Percentiles rank a stretch among this genome's conserved stretches.
These are phyloP conservation scores for Exophiala sideris DNA, from an alignment of 2,329 filamentous ascomycete species.

Conservation along the genomic window DNA sequence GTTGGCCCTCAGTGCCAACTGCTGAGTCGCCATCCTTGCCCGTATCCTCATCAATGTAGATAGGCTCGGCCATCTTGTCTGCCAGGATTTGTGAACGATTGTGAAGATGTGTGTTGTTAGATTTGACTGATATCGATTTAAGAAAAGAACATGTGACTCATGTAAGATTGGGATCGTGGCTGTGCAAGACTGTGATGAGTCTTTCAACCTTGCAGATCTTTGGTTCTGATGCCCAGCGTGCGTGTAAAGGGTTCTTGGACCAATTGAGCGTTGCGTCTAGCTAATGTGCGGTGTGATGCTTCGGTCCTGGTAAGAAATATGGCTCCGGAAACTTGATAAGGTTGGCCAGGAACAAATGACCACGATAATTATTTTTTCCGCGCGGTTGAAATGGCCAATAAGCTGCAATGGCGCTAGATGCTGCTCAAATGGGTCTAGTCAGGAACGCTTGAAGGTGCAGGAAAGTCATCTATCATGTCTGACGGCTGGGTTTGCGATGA, in stretches of 20 bases:
- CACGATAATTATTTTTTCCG: background rate
- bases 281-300: background rate
- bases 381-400: background rate
- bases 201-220: too few species aligned
- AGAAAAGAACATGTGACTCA: background rate
- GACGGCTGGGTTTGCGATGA: too few species aligned
- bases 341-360: background rate
- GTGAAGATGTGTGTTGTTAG: background rate
- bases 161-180: too few species aligned
- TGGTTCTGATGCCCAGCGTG: too few species aligned
- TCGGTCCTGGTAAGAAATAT: background rate
- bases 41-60: constrained; percentile 78
- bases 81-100: background rate
- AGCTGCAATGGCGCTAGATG: background rate
- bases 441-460: background rate
- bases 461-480: too few species aligned
- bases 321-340: background rate
- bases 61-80: constrained; percentile 40
- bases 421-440: constrained; percentile 3
- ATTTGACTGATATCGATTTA: background rate
- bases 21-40: constrained; percentile 67
- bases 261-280: background rate
- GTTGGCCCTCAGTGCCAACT: constrained; percentile 66
- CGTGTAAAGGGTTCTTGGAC: background rate
- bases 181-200: too few species aligned